Percentiles rank a stretch among this genome's conserved stretches.
phyloP scores from a whole-genome alignment of 1,284 basidiomycete species.

The Coniophora puteana region DNA sequence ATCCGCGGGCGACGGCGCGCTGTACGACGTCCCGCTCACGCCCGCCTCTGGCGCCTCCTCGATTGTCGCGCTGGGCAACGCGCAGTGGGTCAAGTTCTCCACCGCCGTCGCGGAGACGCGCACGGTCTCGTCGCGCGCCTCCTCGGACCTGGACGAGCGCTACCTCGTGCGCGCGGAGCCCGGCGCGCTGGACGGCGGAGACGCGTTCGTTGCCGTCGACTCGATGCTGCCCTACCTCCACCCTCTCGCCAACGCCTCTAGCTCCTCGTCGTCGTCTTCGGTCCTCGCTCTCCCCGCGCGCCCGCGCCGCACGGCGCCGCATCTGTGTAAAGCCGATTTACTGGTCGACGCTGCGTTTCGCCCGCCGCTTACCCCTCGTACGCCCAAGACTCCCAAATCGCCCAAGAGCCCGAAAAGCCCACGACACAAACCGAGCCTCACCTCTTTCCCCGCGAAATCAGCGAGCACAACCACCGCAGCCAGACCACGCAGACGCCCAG shows the following conservation, averaged over 20 bases:
- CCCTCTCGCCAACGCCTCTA: constrained; percentile 10
- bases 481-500: constrained; percentile 37
- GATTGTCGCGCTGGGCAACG: too few species aligned
- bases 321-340: constrained; percentile 39
- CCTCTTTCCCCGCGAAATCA: too few species aligned
- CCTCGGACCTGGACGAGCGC: constrained; percentile 49
- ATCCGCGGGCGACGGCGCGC: constrained; percentile 6
- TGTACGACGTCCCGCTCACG: too few species aligned
- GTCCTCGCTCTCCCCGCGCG: constrained; percentile 34
- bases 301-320: constrained; percentile 33
- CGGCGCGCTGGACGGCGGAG: constrained; percentile 31
- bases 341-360: constrained; percentile 35
- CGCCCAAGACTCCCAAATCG: constrained; percentile 12
- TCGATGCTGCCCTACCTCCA: neutral
- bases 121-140: constrained; percentile 43
- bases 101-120: constrained; percentile 29
- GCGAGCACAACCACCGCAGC: constrained; percentile 23
- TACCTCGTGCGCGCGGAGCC: constrained; percentile 44
- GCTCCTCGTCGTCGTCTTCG: constrained; percentile 29
- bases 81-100: constrained; percentile 42
- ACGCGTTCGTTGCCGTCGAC: constrained; percentile 28
- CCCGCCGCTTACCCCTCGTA: too few species aligned
- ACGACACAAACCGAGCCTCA: constrained; percentile 2
- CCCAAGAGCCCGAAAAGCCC: constrained; percentile 7
- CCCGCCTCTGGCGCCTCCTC: neutral